Conservation (phyloP, 352 stramenopile species). For the Globisporangium spiculum region DNA sequence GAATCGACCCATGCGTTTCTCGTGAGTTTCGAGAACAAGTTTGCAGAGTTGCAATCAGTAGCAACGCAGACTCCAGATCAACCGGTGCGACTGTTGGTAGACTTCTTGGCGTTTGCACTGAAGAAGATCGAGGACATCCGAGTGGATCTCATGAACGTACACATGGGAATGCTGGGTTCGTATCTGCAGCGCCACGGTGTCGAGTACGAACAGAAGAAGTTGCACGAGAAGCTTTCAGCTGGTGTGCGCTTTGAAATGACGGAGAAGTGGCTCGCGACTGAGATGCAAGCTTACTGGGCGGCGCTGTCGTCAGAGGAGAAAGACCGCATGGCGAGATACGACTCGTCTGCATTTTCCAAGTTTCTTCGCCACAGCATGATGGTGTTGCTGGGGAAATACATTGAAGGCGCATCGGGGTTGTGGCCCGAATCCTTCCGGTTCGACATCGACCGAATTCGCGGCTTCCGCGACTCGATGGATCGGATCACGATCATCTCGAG, state of each 20-base stretch:
- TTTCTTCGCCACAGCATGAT: constrained; percentile 49
- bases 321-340: constrained; percentile 20
- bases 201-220: constrained; percentile 64
- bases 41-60: constrained; percentile 20
- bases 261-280: constrained; percentile 42
- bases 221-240: constrained; percentile 26
- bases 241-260: constrained; percentile 37
- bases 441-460: constrained; percentile 52
- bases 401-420: constrained; percentile 35
- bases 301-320: constrained; percentile 26
- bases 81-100: constrained; percentile 36
- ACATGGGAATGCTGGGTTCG: constrained; percentile 46
- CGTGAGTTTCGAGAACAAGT: constrained; percentile 24
- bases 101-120: constrained; percentile 64
- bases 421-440: constrained; percentile 72
- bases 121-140: constrained; percentile 68
- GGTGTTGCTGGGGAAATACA: constrained; percentile 45
- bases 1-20: constrained; percentile 43
- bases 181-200: constrained; percentile 61
- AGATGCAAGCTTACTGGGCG: constrained; percentile 33
- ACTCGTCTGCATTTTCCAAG: constrained; percentile 40
- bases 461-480: constrained; percentile 53
- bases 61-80: constrained; percentile 5
- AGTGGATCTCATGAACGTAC: constrained; percentile 55
- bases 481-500: constrained; percentile 52